These are phyloP conservation scores for Pythium chondricola DNA, from an alignment of 352 stramenopile genomes.

Conservation along the genomic window DNA sequence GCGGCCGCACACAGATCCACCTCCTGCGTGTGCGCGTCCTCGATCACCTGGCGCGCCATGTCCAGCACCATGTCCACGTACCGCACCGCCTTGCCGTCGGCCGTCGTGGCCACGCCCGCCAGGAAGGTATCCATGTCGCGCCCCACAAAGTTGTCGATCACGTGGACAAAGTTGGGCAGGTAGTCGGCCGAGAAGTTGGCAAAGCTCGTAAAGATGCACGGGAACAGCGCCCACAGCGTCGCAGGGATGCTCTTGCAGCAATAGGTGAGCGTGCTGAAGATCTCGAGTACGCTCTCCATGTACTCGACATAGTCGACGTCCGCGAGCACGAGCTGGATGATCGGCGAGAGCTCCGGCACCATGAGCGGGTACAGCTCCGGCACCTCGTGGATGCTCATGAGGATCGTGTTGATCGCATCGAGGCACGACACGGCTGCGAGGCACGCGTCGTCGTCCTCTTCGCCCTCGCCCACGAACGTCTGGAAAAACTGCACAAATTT, in stretches of 20 bases:
- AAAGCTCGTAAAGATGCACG: constrained; percentile 93
- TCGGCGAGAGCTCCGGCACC: constrained; percentile 91
- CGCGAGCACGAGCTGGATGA: constrained; percentile 94
- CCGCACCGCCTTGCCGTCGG: constrained; percentile 34
- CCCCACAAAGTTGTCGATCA: constrained; percentile 96
- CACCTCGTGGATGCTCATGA: constrained; percentile 79
- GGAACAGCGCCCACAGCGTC: constrained; percentile 95
- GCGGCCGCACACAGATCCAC: constrained; percentile 68
- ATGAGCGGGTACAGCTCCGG: constrained; percentile 83
- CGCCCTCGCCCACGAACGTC: constrained; percentile 89
- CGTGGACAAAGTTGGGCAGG: constrained; percentile 92
- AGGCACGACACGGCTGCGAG: constrained; percentile 91
- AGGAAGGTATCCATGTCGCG: constrained; percentile 73
- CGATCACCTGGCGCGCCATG: constrained; percentile 72
- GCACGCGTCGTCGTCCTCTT: constrained; percentile 95
- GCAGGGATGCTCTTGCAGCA: constrained; percentile 90
- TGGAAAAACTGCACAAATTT: constrained; percentile 95
- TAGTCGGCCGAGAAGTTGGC: constrained; percentile 96
- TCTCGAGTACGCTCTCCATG: constrained; percentile 95
- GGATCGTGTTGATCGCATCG: constrained; percentile 82
- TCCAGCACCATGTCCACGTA: constrained; percentile 80
- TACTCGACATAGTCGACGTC: constrained; percentile 97
- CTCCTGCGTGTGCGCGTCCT: constrained; percentile 54
- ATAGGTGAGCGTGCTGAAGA: constrained; percentile 95
- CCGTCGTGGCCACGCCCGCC: constrained; percentile 36